Percentiles rank a stretch among this genome's conserved stretches.
These are phyloP conservation scores for Neodidymelliopsis sp. DNA, from an alignment of 2,329 filamentous ascomycete species.

Conservation along the genomic window DNA sequence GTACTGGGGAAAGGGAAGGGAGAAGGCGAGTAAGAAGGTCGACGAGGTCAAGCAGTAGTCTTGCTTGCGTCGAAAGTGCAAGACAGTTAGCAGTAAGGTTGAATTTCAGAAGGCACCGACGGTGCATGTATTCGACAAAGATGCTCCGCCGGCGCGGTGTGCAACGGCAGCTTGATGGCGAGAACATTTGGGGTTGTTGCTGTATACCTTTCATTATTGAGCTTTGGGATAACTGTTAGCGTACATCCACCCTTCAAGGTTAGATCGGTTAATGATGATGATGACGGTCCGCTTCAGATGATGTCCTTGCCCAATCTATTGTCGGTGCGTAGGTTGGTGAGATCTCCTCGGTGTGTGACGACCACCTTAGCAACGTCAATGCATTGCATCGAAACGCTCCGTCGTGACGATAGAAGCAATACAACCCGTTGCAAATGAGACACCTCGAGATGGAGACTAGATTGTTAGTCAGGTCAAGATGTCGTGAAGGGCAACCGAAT, in stretches of 20 bases:
- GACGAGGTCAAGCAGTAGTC: slow-evolving; percentile 46
- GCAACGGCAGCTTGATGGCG: background rate
- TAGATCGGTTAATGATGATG: slow-evolving; percentile 14
- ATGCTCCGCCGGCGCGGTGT: slow-evolving; percentile 3
- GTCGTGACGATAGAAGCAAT: too few species aligned
- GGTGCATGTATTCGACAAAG: slow-evolving; percentile 2
- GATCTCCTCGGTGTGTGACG: too few species aligned
- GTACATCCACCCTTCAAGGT: slow-evolving; percentile 6
- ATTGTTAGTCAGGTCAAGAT: too few species aligned
- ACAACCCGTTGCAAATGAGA: too few species aligned
- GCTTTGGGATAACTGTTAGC: background rate
- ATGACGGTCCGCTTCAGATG: slow-evolving; percentile 3
- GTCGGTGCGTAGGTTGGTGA: too few species aligned
- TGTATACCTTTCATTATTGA: slow-evolving; percentile 27
- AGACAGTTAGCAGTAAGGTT: background rate
- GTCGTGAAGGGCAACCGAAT: too few species aligned
- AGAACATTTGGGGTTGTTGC: background rate
- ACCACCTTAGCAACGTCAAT: too few species aligned
- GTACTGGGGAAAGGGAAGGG: slow-evolving; percentile 46
- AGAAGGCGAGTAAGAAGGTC: slow-evolving; percentile 44
- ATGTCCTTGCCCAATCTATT: too few species aligned
- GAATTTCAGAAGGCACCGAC: background rate
- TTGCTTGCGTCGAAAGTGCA: background rate
- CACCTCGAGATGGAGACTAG: too few species aligned
- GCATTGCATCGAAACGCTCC: too few species aligned